Conservation (phyloP, 2,329 filamentous ascomycete genomes). For the Talaromyces pinophilus region DNA sequence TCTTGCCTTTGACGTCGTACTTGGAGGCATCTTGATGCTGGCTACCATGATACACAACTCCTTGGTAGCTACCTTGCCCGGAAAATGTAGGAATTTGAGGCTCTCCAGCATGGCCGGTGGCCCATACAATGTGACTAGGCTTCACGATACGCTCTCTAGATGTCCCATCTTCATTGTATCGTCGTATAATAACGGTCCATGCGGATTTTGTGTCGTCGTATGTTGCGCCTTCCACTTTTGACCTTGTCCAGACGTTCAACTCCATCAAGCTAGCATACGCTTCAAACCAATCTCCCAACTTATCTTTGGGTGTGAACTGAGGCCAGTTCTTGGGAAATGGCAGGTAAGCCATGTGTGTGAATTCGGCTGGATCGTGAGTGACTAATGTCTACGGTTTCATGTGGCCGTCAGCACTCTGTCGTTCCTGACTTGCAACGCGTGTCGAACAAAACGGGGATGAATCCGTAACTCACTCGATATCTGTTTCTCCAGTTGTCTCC, state of each 20-base stretch:
- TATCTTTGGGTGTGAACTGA: conserved; percentile 49
- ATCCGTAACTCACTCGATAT: conserved; percentile 40
- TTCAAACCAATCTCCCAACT: conserved; percentile 53
- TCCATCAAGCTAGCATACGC: conserved; percentile 52
- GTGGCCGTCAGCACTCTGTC: background rate
- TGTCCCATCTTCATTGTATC: conserved; percentile 25
- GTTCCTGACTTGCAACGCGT: background rate
- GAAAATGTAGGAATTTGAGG: conserved; percentile 46
- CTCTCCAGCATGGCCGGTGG: conserved; percentile 50
- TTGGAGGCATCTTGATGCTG: conserved; percentile 46
- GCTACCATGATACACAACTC: conserved; percentile 48
- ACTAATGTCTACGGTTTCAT: conserved; percentile 35
- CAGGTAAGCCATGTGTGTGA: conserved; percentile 41
- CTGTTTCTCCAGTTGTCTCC: conserved; percentile 55
- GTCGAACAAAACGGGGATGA: background rate
- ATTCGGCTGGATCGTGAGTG: conserved; percentile 45
- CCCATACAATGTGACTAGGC: conserved; percentile 50
- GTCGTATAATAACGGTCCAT: conserved; percentile 44
- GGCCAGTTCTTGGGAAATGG: conserved; percentile 48
- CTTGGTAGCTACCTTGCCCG: conserved; percentile 45
- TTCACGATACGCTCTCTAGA: conserved; percentile 32
- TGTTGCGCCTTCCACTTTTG: background rate
- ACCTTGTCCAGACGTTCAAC: conserved; percentile 48
- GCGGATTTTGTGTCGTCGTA: conserved; percentile 32
- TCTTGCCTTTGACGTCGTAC: conserved; percentile 43